Base-by-base conservation (phyloP, 1,139 yeast genomes). In the Scheffersomyces quercinus region DNA sequence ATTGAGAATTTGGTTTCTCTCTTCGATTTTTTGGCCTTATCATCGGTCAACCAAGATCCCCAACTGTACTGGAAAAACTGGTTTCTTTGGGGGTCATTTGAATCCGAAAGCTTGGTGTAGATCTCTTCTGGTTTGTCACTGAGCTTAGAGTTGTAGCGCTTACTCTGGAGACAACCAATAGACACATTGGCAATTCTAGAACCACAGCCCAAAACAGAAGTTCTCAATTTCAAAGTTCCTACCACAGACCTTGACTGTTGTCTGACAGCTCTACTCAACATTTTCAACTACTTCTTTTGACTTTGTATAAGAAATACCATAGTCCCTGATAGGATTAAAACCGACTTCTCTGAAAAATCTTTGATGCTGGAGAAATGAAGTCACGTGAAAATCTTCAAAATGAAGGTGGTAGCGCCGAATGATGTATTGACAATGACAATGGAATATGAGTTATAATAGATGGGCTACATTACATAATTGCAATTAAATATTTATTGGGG, bases 1-100 rank as follows among this genome's bases (percentile, higher is more conserved):
- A 91, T 75, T 5, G 95, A 85, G 64, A 93, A 93, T 49, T 75
- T 77, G n/a, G 97, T 91, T 47, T 79, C 81, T 64, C 98, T 81
- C 54, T 80, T 82, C 9, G 77, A 79, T 58, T 88, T 84, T 62
- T 91, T 93, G 35, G 67, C 67, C 48, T 76, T 78, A 60, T 91
- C 96, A 59, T 91, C 81, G 48, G 76, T 80, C 58, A 91, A 70
- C 98, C 98, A 93, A 3, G 96, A 78, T 39, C 99, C 99, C 96
- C 98, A 91, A 3, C 93, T 75, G 63, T 90, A 93, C 59, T 85
- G 82, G 73, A 88, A 91, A 57, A 91, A 88, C 41, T 82, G 77
- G 47, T 79, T 80, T 62, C 95, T 78, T 48, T 82, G 75, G 13
- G 91, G 90, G 56, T 85, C 90, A 40, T 74, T 67, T 45, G 80